Conservation (phyloP, 768 basidiomycete genomes). For the Daedalea quercina region DNA sequence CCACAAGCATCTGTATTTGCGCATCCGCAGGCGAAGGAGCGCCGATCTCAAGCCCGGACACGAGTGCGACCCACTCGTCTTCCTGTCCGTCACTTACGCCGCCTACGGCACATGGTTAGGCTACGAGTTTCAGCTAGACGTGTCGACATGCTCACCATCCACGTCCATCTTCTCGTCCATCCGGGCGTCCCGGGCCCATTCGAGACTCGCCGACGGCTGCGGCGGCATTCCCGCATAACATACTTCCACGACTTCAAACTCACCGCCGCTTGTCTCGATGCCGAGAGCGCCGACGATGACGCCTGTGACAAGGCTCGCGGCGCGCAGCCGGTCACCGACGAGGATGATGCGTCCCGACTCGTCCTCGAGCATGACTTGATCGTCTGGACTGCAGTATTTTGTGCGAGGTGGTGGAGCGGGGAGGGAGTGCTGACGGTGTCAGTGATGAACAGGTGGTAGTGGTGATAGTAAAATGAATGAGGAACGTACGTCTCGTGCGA, state of each 20-base stretch:
- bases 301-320: constrained; percentile 76
- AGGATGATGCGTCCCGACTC: constrained; percentile 90
- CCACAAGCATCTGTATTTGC: constrained; percentile 79
- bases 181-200: constrained; percentile 3
- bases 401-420: constrained; percentile 70
- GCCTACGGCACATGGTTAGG: background rate
- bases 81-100: constrained; percentile 3
- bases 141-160: constrained; percentile 50
- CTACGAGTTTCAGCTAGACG: background rate
- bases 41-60: constrained; percentile 84
- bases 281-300: constrained; percentile 88
- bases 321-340: constrained; percentile 64
- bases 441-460: background rate
- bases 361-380: constrained; percentile 88
- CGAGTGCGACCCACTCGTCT: constrained; percentile 77
- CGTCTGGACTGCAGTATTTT: constrained; percentile 74
- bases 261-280: constrained; percentile 81
- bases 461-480: background rate
- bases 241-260: constrained; percentile 89
- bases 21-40: constrained; percentile 54
- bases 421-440: constrained; percentile 67
- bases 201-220: constrained; percentile 31
- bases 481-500: constrained; percentile 79
- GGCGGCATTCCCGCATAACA: constrained; percentile 83
- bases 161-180: constrained; percentile 54